These are phyloP conservation scores for Camellia lanceoleosa DNA, from an alignment of 148 eudicot genomes.

Conservation along the genomic window DNA sequence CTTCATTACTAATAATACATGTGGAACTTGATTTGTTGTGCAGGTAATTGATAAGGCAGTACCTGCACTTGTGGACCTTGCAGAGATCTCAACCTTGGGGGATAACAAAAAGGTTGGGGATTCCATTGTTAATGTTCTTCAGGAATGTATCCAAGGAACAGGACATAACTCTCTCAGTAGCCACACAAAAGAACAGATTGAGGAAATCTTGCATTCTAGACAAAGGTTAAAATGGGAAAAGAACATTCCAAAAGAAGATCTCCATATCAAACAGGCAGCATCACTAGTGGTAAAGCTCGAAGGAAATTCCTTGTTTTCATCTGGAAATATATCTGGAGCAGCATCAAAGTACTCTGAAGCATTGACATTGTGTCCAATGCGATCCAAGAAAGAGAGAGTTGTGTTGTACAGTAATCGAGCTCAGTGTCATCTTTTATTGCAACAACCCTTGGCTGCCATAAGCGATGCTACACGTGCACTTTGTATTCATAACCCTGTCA, in stretches of 20 bases:
- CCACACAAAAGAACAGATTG: constrained; percentile 59
- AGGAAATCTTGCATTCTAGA: constrained; percentile 63
- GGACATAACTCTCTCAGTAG: constrained; percentile 52
- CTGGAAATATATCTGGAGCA: constrained; percentile 87
- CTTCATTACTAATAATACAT: not conserved
- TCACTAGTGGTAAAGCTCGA: constrained; percentile 92
- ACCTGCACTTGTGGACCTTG: constrained; percentile 78
- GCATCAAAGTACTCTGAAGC: constrained; percentile 94
- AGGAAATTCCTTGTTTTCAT: constrained; percentile 89
- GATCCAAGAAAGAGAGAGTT: constrained; percentile 87
- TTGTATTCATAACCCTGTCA: constrained; percentile 82
- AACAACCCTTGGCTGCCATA: constrained; percentile 84
- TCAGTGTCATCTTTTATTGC: constrained; percentile 86
- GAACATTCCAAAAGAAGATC: constrained; percentile 91
- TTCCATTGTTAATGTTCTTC: constrained; percentile 71
- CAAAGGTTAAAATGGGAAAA: constrained; percentile 80
- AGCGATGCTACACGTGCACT: constrained; percentile 94
- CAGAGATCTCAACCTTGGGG: constrained; percentile 77
- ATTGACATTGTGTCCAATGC: constrained; percentile 77
- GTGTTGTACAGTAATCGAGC: constrained; percentile 92
- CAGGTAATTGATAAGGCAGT: constrained; percentile 87
- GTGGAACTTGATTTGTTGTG: constrained; percentile 11
- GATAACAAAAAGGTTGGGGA: constrained; percentile 94
- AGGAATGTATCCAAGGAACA: constrained; percentile 67
- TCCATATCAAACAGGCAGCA: constrained; percentile 93